Conservation (phyloP, 441 rosid species). For the Croton laevigatus region DNA sequence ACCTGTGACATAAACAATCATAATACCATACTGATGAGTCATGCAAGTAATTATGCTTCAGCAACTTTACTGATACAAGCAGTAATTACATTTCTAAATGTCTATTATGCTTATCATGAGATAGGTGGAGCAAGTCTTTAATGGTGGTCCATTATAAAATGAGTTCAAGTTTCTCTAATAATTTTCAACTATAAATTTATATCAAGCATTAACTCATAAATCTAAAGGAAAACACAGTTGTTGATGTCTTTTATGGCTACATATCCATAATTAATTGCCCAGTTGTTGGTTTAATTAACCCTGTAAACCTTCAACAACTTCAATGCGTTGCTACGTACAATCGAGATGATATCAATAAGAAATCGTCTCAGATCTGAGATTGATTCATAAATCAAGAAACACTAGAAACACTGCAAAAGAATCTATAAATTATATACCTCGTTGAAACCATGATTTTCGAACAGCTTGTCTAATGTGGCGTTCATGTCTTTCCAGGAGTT, state of each 20-base stretch:
- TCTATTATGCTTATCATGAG: neutral
- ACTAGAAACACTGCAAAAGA: neutral
- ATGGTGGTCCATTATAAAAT: neutral
- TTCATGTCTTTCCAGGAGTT: constrained; percentile 73
- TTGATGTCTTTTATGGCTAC: constrained; percentile 16
- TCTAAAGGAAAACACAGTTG: neutral
- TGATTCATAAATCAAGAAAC: neutral
- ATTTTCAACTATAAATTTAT: neutral
- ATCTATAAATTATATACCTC: constrained; percentile 48
- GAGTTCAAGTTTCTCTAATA: constrained; percentile 15
- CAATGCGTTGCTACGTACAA: neutral
- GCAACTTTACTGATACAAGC: neutral
- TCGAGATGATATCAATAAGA: neutral
- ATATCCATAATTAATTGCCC: constrained; percentile 11
- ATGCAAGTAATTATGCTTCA: constrained; percentile 3
- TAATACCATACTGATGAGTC: neutral
- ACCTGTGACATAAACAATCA: constrained; percentile 35
- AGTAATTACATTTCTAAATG: neutral
- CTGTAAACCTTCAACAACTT: neutral
- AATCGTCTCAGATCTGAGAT: neutral
- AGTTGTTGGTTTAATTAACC: constrained; percentile 1
- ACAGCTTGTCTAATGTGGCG: constrained; percentile 83
- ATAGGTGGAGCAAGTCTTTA: neutral
- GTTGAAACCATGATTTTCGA: constrained; percentile 88
- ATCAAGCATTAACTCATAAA: constrained; percentile 7